Conservation (phyloP, 257 asterid species). For the Rhazya stricta region DNA sequence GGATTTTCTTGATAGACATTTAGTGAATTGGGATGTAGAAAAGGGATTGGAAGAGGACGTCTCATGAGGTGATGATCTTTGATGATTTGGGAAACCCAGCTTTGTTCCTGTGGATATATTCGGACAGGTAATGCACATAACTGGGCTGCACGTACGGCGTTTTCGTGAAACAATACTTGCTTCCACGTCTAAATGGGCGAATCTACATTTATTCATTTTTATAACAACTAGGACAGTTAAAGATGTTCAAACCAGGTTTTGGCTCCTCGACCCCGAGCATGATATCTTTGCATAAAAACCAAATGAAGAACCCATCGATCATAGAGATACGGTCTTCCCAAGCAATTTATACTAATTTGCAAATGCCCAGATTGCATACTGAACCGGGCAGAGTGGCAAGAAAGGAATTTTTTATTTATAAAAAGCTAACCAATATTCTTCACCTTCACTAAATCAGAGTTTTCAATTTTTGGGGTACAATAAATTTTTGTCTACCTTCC, state of each 20-base stretch:
- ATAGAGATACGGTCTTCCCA: not conserved
- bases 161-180: not conserved
- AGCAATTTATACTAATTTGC: not conserved
- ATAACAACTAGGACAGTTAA: too few relatives aligned
- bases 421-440: slow-evolving; percentile 9
- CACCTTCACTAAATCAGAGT: slow-evolving; percentile 16
- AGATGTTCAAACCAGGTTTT: too few relatives aligned
- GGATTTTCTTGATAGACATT: too few relatives aligned
- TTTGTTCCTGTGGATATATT: not conserved
- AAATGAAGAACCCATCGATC: too few relatives aligned
- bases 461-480: slow-evolving; percentile 33
- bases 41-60: too few relatives aligned
- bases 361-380: not conserved
- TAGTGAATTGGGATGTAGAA: too few relatives aligned
- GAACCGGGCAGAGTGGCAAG: too few relatives aligned
- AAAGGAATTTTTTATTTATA: not conserved
- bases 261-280: too few relatives aligned
- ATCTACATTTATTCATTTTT: too few relatives aligned
- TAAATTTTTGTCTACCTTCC: slow-evolving; percentile 18
- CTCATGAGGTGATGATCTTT: too few relatives aligned
- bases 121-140: not conserved
- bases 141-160: not conserved
- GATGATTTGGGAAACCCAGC: too few relatives aligned
- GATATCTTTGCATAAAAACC: too few relatives aligned
- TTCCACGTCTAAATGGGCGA: not conserved